A percentile compares a stretch with the other conserved stretches of the same genome.
Evolutionary conservation across 176 grass and related monocot genomes (phyloP).

Genomic region (Zea mays): Zm-B73-REFERENCE-NAM-5.0 NC_050102.1:166787501-166788000

Average conservation of each 20-base stretch:
- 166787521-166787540: constrained; percentile 25
- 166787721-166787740: constrained; percentile 31
- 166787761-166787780: background rate
- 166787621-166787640: constrained; percentile 43
- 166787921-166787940: constrained; percentile 82
- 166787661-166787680: constrained; percentile 45
- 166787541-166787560: constrained; percentile 3
- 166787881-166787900: constrained; percentile 70
- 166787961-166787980: constrained; percentile 94
- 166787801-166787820: constrained; percentile 41
- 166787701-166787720: constrained; percentile 42
- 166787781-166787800: constrained; percentile 35
- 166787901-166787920: constrained; percentile 86
- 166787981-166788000: constrained; percentile 88
- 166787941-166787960: constrained; percentile 81
- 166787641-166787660: constrained; percentile 42
- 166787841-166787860: constrained; percentile 42
- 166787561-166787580: constrained; percentile 23
- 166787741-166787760: constrained; percentile 10
- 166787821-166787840: constrained; percentile 36
- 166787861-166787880: constrained; percentile 59
- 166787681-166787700: constrained; percentile 20
- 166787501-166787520: constrained; percentile 1
- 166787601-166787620: constrained; percentile 35
- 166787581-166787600: constrained; percentile 2